Base-by-base conservation (phyloP, 371 early-diverging fungal species). In the Rhizopus stolonifer region DNA sequence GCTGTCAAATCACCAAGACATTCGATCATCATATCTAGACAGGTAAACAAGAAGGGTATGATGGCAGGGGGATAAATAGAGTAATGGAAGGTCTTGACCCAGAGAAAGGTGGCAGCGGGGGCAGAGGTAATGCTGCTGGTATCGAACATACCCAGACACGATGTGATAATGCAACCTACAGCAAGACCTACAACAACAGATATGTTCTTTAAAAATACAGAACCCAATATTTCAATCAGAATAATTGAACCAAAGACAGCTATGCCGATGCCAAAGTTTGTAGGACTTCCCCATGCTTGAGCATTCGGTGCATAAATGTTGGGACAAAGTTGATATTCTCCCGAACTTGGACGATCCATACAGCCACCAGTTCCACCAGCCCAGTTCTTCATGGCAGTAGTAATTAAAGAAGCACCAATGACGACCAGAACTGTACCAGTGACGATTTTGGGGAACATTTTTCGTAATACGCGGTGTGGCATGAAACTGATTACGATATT, bases 1-100 rank as follows among this genome's bases (percentile, higher is more conserved):
- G 84, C 84, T 0, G 84, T 84, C 46, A 83, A 58, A 49, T 84
- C 84, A 17, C 84, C 84, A 7, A 84, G 61, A n/a, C 72, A 68
- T 54, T 83, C 83, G 33, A 72, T 68, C 10, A 77, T 69, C 68
- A 78, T 76, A 19, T 80, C 69, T 1, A 74, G 55, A 22, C 74
- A 77, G 0, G 77, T 72, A 46, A 83, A 74, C 4, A 83, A 39
- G 25, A 80, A 66, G 7, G 84, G 84, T 21, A 84, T 80, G 14
- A 84, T 65, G 9, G 74, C 80, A 1, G 84, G 84, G 1, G 71
- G 74, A 44, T 84, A 83, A 14, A 84, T 64, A 7, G 70, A 67
- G 2, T 71, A 56, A 13, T 66, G 63, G 58, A 79, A 84, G 0
- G 81, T 72, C 44, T 72, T 77, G 24, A 72, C 71, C 84, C 84